Percentiles rank a stretch among this genome's conserved stretches.
These are phyloP conservation scores for Nemania bipapillata DNA, from an alignment of 2,329 filamentous ascomycete genomes.

Conservation along the genomic window DNA sequence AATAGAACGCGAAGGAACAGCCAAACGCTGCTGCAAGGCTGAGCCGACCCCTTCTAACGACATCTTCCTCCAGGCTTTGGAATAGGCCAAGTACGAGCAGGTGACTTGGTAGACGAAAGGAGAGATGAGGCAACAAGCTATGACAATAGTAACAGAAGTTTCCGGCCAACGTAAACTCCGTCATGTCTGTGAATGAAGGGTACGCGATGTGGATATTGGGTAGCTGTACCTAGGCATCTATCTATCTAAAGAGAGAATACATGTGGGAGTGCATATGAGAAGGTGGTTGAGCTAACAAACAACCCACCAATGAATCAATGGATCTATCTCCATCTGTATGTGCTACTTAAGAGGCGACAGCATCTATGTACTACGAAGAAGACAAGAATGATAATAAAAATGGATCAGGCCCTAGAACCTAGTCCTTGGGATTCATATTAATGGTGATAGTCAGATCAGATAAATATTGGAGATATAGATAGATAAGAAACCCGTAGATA, in stretches of 20 bases:
- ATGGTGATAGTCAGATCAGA: too few relatives aligned
- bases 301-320: neutral
- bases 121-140: neutral
- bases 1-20: constrained; percentile 7
- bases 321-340: neutral
- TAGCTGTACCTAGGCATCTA: neutral
- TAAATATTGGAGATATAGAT: too few relatives aligned
- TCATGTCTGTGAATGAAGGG: neutral
- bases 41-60: constrained; percentile 14
- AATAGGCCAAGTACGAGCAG: constrained; percentile 2
- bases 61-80: neutral
- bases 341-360: neutral
- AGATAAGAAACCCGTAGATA: too few relatives aligned
- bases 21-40: constrained; percentile 21
- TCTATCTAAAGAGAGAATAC: neutral
- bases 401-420: too few relatives aligned
- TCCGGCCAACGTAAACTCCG: neutral
- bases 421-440: neutral
- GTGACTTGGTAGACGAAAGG: neutral
- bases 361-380: neutral
- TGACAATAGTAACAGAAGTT: neutral
- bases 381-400: neutral
- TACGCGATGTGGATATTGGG: neutral
- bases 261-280: neutral
- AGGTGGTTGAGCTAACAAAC: neutral